Base-by-base conservation (phyloP, 805 yeast species). In the Kluyveromyces siamensis region DNA sequence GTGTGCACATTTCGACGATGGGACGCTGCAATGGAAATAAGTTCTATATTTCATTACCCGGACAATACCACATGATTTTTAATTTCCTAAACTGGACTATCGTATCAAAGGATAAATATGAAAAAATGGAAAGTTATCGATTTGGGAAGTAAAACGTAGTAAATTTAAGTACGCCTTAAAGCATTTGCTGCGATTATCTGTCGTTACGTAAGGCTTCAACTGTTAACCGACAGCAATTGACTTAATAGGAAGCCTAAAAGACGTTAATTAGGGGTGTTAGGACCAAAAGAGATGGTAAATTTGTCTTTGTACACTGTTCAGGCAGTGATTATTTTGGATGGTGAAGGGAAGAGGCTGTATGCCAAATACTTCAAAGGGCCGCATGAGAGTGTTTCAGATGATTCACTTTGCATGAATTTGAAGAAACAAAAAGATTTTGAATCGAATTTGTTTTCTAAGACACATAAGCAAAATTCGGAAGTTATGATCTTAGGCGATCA, bases 291-390 rank as follows among this genome's bases (percentile, higher is more conserved):
- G 19, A 56, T 55, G 57, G 61, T 71, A 42, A 75, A 75, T 54
- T 67, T 77, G 39, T 83, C 95, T 8, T 74, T 93, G 50, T 90
- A 91, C 72, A 75, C 96, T 8, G 81, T 91, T 46, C 76, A 84
- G 38, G 93, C 96, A 4, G 73, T 85, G 41, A 68, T 91, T 56
- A 77, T 93, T 55, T 77, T 93, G 55, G 97, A 90, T 66, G 78
- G 73, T 57, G 84, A 83, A 48, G 96, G 96, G 14, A 76, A 80
- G 48, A 73, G 98, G 57, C 69, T 93, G 39, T 85, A 78, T 60
- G 83, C 96, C 53, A 90, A 90, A 62, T 93, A 91, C 73, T 91
- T 84, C 71, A 72, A 74, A 46, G 79, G 84, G 10, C 85, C 88
- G 38, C 82, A 81, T 54, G 65, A 58, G 60, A 70, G 60, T 40